A percentile compares a stretch with the other conserved stretches of the same genome.
phyloP scores from a whole-genome alignment of 805 yeast species.

The Ascoidea tarda region DNA sequence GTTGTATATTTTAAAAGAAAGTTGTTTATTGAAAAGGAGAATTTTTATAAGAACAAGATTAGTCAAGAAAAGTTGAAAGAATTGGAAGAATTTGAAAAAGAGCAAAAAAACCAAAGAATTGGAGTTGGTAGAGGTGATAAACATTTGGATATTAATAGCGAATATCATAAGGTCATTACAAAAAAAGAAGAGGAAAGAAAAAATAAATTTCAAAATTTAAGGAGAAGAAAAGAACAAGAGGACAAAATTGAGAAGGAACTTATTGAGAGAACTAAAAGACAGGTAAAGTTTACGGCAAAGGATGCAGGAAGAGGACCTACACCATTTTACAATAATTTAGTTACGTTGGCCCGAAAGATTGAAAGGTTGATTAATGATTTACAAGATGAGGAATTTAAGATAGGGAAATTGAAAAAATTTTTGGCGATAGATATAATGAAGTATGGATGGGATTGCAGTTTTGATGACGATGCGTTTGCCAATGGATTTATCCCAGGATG shows the following conservation, averaged over 20 bases:
- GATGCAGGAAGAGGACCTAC: background rate
- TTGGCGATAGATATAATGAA: background rate
- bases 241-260: background rate
- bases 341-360: background rate
- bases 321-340: background rate
- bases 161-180: background rate
- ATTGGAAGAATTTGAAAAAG: too few species aligned
- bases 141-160: too few species aligned
- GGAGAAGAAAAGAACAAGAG: conserved; percentile 2
- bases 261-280: background rate
- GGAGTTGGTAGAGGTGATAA: too few species aligned
- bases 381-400: background rate
- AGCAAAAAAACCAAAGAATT: background rate
- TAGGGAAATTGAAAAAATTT: background rate
- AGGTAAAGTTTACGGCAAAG: too few species aligned
- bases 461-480: background rate
- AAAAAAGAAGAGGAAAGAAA: too few species aligned
- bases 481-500: background rate
- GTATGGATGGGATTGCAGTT: background rate
- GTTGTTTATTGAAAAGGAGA: too few species aligned
- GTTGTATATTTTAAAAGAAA: background rate
- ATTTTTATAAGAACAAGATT: too few species aligned
- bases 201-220: background rate
- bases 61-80: too few species aligned
- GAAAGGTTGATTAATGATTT: background rate